Percentiles rank a stretch among this genome's conserved stretches.
phyloP scores from a whole-genome alignment of 192 early-diverging fungal genomes.

The Phycomyces blakesleeanus region DNA sequence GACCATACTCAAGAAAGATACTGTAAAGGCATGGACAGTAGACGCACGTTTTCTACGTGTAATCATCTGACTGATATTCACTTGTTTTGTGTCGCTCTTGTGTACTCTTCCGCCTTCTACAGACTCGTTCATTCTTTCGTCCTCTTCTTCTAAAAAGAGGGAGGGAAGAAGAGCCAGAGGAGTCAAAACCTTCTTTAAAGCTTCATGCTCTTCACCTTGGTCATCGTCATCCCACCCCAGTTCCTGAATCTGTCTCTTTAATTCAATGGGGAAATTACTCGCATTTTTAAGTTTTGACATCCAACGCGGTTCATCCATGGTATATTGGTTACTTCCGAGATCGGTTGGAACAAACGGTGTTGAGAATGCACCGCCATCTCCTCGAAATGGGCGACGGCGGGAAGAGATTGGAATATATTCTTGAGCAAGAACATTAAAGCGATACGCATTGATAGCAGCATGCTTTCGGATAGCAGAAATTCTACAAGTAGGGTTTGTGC shows the following conservation, averaged over 20 bases:
- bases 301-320: constrained; percentile 50
- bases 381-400: constrained; percentile 44
- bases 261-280: constrained; percentile 44
- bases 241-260: constrained; percentile 48
- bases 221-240: constrained; percentile 52
- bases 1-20: constrained; percentile 41
- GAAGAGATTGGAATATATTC: constrained; percentile 47
- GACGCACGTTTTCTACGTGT: constrained; percentile 22
- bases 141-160: constrained; percentile 46
- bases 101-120: background rate
- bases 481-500: constrained; percentile 35
- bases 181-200: constrained; percentile 38
- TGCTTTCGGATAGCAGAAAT: constrained; percentile 40
- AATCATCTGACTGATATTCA: constrained; percentile 21
- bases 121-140: constrained; percentile 6
- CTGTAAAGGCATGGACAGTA: constrained; percentile 41
- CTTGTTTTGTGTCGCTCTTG: constrained; percentile 1
- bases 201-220: constrained; percentile 40
- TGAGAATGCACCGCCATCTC: constrained; percentile 35
- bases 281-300: constrained; percentile 45
- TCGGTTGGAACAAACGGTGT: constrained; percentile 53
- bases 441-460: constrained; percentile 42
- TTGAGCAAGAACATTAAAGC: constrained; percentile 42
- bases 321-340: constrained; percentile 48
- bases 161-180: constrained; percentile 47